Evolutionary conservation across 371 early-diverging fungal species (phyloP).

Genomic region (Rhizopus stolonifer): DNA sequence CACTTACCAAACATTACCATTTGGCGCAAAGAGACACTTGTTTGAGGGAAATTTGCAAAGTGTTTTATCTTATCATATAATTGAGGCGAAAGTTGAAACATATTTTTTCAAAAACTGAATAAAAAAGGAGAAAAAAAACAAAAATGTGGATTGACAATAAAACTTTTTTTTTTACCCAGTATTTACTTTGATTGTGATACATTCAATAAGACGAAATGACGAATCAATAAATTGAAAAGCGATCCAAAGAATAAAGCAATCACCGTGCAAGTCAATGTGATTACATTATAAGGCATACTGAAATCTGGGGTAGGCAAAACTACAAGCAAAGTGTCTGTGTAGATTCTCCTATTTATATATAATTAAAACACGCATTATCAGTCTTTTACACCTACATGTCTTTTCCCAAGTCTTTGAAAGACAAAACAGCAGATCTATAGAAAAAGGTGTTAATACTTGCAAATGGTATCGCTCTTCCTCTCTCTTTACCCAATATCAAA

Average conservation of each 20-base stretch:
- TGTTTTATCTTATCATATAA: constrained; percentile 71
- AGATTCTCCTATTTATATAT: constrained; percentile 49
- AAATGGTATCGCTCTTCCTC: constrained; percentile 15
- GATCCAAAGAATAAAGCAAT: constrained; percentile 95
- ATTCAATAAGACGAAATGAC: constrained; percentile 53
- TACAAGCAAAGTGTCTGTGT: constrained; percentile 82
- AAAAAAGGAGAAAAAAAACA: constrained; percentile 9
- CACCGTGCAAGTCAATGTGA: constrained; percentile 93
- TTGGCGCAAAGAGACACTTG: constrained; percentile 91
- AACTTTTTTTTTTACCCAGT: not conserved
- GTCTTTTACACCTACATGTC: constrained; percentile 8
- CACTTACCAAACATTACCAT: constrained; percentile 46
- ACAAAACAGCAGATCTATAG: constrained; percentile 41
- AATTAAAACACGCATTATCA: not conserved
- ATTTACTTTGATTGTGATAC: not conserved
- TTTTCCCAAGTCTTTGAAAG: constrained; percentile 25
- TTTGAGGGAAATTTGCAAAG: constrained; percentile 84
- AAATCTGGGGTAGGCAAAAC: constrained; percentile 95
- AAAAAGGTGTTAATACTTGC: not conserved
- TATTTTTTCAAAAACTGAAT: constrained; percentile 14
- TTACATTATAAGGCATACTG: constrained; percentile 98
- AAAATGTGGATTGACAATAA: not conserved
- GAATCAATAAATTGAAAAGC: constrained; percentile 81
- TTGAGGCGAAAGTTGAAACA: constrained; percentile 61
- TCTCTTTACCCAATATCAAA: constrained; percentile 80